Evolutionary conservation across 179 eudicot species (phyloP), one percentile per base, ranked within the genome.

Genomic region (Pouteria campechiana): DNA sequence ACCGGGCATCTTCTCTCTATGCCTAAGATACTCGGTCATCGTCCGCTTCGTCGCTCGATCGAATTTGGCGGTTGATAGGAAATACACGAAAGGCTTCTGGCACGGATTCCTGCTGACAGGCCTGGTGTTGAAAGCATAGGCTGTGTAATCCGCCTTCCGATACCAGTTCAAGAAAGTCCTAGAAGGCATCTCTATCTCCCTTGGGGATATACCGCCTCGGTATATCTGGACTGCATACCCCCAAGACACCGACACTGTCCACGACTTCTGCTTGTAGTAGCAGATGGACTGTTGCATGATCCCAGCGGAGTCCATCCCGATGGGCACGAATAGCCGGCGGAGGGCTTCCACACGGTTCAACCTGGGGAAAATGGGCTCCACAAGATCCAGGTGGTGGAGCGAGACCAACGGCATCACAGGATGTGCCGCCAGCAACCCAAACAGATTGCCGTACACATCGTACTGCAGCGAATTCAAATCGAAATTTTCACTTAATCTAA

Each of bases 161-260:
- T 85, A 81, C 95, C 95, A 89, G 61, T 89, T 89, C 74, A 89
- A 66, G 69, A 89, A 89, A 0, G 93, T 89, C 41, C 97, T 74
- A 0, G 86, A 73, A 0, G 97, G 97, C 85, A 75, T 89, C 57
- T 85, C 97, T 47, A 89, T 70, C 48, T 85, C 97, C 0, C 95
- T 73, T 7, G 97, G 89, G 0, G 95, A 85, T 17, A 85, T 41
- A 28, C 84, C 57, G 15, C 97, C 97, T 15, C 89, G 69, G 10
- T 78, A 55, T 18, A 85, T 64, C 57, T 89, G 97, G 21, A 89
- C 58, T 0, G 95, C 97, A 27, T 66, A 89, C 2, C 97, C 97
- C 97, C 97, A 89, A 0, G 97, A 81, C 4, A 81, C 89, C 0
- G 93, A 75, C 7, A 89, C 52, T 0, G 93, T 81, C 97, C 97